Evolutionary conservation across 2,329 filamentous ascomycete species (phyloP), one percentile per base, ranked within the genome.

Genomic region (Chrysoporthe cubensis): DNA sequence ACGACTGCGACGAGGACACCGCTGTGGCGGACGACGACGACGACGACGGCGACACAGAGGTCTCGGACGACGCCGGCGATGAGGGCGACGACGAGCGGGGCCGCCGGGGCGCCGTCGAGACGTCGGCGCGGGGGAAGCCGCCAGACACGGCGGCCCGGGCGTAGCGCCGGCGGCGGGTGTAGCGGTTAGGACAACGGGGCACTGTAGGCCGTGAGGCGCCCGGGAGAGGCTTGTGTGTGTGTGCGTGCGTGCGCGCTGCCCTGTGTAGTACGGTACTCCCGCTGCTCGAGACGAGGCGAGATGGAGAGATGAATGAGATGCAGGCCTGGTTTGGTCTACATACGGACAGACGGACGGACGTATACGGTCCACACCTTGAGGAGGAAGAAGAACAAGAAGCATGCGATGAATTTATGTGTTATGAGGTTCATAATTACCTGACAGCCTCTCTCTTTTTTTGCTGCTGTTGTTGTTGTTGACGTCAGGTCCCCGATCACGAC

Each of bases 1-100:
- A 77, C 2, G 74, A 75, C 5, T 75, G 76, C 16, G 76, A 77
- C 1, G 76, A 76, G 14, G 76, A 78, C 59, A 70, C 76, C 59
- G 66, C 75, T 42, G 71, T 76, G 37, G 77, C 76, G 26, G 75
- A 79, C 64, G 74, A 75, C n/a, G 74, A 71, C 48, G 67, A 69
- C 42, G 67, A 75, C 21, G 74, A 71, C 42, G 67, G 68, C 42
- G 67, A 64, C 56, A 65, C 48, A 32, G 65, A 65, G 43, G 42
- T 34, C 26, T 65, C 42, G 21, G 42, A 46, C 21, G 42, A 61
- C 21, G n/a, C 14, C 3, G 26, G 32, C 6, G 58, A 18, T 1
- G 58, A 61, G n/a, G 58, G 8, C 9, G 42, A 61, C 4, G 18
- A 26, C 18, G n/a, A 58, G 16, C 18, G 13, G 34, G 1, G 26